Conservation (phyloP, 2,329 filamentous ascomycete genomes). For the Aspergillus unguis region DNA sequence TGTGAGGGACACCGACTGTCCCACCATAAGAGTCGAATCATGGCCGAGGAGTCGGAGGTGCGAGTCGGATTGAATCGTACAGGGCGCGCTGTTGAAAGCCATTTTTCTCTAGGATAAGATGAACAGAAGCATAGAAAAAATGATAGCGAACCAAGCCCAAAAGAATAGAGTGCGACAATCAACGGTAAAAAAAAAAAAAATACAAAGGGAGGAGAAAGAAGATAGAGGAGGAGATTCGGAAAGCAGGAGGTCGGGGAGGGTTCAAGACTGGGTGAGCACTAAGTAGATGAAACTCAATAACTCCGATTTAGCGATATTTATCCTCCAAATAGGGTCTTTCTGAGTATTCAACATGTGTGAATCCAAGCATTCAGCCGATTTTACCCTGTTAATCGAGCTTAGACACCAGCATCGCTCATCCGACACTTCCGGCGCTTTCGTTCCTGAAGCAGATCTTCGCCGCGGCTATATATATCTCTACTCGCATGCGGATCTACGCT, state of each 20-base stretch:
- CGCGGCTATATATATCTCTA: too few relatives aligned
- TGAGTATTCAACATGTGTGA: not conserved
- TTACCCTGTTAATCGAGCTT: not conserved
- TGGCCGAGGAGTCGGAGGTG: slow-evolving; percentile 32
- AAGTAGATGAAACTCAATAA: not conserved
- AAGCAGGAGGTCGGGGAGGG: not conserved
- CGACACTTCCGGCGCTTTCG: not conserved
- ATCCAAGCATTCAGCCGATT: not conserved
- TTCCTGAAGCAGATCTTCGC: not conserved
- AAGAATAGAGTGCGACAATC: slow-evolving; percentile 6
- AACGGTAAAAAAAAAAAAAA: not conserved
- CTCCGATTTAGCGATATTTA: not conserved
- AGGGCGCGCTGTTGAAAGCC: slow-evolving; percentile 20
- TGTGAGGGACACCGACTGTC: slow-evolving; percentile 58
- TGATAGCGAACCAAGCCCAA: slow-evolving; percentile 6
- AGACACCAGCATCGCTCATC: not conserved
- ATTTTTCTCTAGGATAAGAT: slow-evolving; percentile 13
- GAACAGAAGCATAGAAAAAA: slow-evolving; percentile 4
- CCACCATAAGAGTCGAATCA: slow-evolving; percentile 52
- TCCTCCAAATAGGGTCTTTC: not conserved
- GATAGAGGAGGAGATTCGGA: slow-evolving; percentile 1
- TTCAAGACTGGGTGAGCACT: slow-evolving; percentile 2
- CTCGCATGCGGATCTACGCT: too few relatives aligned
- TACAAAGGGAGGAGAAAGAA: not conserved
- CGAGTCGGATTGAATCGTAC: slow-evolving; percentile 27